Percentiles rank a stretch among this genome's conserved stretches.
These are phyloP conservation scores for Blastobotrys chiropterorum DNA, from an alignment of 805 yeast genomes.

Conservation along the genomic window DNA sequence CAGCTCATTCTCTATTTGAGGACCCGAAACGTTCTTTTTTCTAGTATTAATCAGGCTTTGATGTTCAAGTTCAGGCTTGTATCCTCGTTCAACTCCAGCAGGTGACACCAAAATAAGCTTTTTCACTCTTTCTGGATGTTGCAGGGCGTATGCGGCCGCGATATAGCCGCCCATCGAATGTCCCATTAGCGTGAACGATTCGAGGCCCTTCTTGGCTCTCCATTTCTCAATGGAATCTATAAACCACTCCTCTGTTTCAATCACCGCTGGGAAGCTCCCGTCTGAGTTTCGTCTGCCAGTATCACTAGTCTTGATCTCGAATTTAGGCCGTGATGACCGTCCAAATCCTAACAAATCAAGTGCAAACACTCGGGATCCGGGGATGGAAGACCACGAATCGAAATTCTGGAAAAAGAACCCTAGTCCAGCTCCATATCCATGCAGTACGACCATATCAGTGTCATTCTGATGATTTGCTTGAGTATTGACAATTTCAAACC, in stretches of 20 bases:
- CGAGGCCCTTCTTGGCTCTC: constrained; percentile 46
- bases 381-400: constrained; percentile 36
- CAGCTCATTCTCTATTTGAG: constrained; percentile 1
- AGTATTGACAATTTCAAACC: constrained; percentile 47
- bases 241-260: constrained; percentile 55
- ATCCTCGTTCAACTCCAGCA: constrained; percentile 47
- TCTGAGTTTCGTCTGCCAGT: constrained; percentile 26
- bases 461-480: neutral
- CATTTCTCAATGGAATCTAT: constrained; percentile 59
- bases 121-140: constrained; percentile 53
- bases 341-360: constrained; percentile 90
- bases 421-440: constrained; percentile 91
- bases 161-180: constrained; percentile 93
- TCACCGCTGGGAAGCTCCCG: constrained; percentile 27
- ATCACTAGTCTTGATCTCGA: constrained; percentile 30
- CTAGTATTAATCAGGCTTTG: constrained; percentile 6
- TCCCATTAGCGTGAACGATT: constrained; percentile 57
- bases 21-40: neutral
- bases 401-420: constrained; percentile 76
- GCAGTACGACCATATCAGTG: constrained; percentile 66
- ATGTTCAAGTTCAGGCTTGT: constrained; percentile 11
- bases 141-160: constrained; percentile 58
- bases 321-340: constrained; percentile 65
- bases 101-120: constrained; percentile 78
- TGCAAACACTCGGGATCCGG: constrained; percentile 70